phyloP scores from a whole-genome alignment of 1,284 basidiomycete genomes.

The Trichosporon coremiiforme region DNA sequence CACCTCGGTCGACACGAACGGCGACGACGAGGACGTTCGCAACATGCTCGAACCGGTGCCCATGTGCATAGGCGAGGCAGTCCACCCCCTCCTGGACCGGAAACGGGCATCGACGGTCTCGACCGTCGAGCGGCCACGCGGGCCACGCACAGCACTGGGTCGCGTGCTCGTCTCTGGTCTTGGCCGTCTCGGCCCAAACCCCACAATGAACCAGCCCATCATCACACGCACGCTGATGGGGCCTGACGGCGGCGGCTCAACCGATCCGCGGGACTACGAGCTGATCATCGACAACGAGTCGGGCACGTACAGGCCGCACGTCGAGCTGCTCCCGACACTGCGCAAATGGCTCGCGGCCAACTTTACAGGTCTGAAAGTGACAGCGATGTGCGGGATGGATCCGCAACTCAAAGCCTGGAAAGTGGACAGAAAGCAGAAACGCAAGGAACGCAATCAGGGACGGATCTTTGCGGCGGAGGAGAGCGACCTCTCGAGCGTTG shows the following conservation, averaged over 20 bases:
- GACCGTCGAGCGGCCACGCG: neutral
- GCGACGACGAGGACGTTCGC: slow-evolving; percentile 40
- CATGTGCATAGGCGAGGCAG: neutral
- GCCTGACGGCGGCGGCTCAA: slow-evolving; percentile 14
- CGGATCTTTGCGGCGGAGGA: neutral
- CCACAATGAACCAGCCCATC: neutral
- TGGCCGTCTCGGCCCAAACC: neutral
- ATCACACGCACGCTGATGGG: slow-evolving; percentile 19
- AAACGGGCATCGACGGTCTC: neutral
- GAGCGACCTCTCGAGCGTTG: neutral
- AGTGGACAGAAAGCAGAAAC: slow-evolving; percentile 33
- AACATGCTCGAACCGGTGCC: slow-evolving; percentile 15
- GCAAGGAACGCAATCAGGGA: neutral
- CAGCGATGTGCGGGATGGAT: slow-evolving; percentile 64
- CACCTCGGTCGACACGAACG: neutral
- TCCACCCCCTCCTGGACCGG: neutral
- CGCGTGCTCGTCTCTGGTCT: neutral
- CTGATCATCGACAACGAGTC: slow-evolving; percentile 62
- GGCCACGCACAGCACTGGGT: neutral
- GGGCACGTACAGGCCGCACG: slow-evolving; percentile 61
- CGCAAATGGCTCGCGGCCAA: slow-evolving; percentile 62
- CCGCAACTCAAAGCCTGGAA: slow-evolving; percentile 56
- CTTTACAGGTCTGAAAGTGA: slow-evolving; percentile 66
- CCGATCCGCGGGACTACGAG: slow-evolving; percentile 56
- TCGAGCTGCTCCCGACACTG: slow-evolving; percentile 56